These are phyloP conservation scores for Fusarium pseudoanthophilum DNA, from an alignment of 2,329 filamentous ascomycete genomes.

Conservation along the genomic window DNA sequence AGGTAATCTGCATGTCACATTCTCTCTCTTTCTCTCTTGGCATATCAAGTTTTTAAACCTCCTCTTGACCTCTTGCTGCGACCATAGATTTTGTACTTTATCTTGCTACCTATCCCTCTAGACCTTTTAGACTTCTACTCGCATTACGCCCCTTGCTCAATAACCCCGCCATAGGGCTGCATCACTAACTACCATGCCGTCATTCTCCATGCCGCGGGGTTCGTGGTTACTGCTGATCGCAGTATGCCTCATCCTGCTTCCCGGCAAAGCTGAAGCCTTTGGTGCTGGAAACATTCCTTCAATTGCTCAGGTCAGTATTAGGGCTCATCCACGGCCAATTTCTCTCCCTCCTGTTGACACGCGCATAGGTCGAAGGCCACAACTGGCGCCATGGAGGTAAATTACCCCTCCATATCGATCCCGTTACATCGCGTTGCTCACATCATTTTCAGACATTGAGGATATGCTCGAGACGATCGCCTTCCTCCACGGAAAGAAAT, in stretches of 20 bases:
- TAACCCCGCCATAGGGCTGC: constrained; percentile 43
- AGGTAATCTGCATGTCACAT: constrained; percentile 17
- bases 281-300: constrained; percentile 79
- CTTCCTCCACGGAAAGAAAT: constrained; percentile 84
- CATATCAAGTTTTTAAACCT: constrained; percentile 26
- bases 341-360: constrained; percentile 15
- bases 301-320: constrained; percentile 58
- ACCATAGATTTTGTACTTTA: neutral
- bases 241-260: constrained; percentile 64
- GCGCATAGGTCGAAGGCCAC: constrained; percentile 68
- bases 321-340: neutral
- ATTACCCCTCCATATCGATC: constrained; percentile 26
- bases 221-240: constrained; percentile 63
- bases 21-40: constrained; percentile 14
- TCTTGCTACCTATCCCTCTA: neutral
- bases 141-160: constrained; percentile 7
- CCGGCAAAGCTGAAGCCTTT: constrained; percentile 68
- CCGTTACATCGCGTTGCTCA: constrained; percentile 23
- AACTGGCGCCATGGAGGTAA: constrained; percentile 76
- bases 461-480: constrained; percentile 82
- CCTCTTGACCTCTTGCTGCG: neutral
- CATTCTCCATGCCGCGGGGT: constrained; percentile 58
- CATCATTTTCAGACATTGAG: constrained; percentile 70
- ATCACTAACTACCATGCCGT: constrained; percentile 56
- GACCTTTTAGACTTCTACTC: neutral